Evolutionary conservation across 257 asterid genomes (phyloP).

Genomic region (Nicotiana tomentosiformis): DNA sequence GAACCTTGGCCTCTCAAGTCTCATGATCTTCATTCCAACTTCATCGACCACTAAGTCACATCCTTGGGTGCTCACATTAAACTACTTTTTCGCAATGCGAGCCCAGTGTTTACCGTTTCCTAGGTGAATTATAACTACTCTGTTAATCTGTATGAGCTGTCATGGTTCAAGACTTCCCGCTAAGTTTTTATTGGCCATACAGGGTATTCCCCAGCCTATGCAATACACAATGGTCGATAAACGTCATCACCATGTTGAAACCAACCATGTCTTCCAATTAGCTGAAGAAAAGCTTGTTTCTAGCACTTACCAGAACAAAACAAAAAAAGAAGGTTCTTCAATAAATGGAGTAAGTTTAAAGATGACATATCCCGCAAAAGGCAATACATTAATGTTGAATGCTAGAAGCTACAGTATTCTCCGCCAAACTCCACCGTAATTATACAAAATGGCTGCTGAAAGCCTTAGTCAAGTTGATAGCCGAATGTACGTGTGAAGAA

Average conservation of each 20-base stretch:
- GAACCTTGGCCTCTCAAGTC: not conserved
- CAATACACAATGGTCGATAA: not conserved
- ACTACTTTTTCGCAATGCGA: not conserved
- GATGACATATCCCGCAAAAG: not conserved
- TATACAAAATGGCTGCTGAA: not conserved
- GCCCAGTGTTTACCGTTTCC: not conserved
- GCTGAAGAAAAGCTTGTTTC: not conserved
- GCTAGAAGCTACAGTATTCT: not conserved
- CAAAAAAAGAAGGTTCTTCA: not conserved
- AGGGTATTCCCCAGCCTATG: not conserved
- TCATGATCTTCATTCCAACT: not conserved
- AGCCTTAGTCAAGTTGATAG: not conserved
- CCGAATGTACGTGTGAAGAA: not conserved
- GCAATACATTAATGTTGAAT: not conserved
- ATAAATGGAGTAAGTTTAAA: not conserved
- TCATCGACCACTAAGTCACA: not conserved
- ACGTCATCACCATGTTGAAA: not conserved
- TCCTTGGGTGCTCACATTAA: not conserved
- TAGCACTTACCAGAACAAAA: not conserved
- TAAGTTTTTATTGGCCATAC: not conserved
- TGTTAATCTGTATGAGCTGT: not conserved
- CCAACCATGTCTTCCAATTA: not conserved
- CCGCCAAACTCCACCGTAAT: not conserved
- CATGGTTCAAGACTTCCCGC: not conserved
- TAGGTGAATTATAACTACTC: not conserved